Percentiles rank a stretch among this genome's conserved stretches.
phyloP scores from a whole-genome alignment of 2,329 filamentous ascomycete genomes.

The Colletotrichum euphorbiae region DNA sequence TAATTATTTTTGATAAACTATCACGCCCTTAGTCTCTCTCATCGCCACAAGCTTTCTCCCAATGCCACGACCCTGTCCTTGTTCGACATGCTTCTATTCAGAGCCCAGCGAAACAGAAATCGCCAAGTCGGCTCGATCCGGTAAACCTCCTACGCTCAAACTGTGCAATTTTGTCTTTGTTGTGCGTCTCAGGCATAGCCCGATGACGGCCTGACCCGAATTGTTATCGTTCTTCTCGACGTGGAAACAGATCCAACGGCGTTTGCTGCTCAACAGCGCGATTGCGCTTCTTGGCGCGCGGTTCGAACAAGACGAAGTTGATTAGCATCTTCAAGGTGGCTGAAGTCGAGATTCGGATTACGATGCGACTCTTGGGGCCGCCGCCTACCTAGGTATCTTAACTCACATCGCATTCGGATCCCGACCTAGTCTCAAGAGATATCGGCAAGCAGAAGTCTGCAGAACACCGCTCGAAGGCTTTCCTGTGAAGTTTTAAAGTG shows the following conservation, averaged over 20 bases:
- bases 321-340: neutral
- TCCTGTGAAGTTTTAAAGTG: neutral
- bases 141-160: neutral
- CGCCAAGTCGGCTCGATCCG: neutral
- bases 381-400: constrained; percentile 3
- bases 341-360: neutral
- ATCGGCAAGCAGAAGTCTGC: neutral
- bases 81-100: neutral
- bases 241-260: neutral
- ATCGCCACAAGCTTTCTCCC: constrained; percentile 30
- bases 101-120: constrained; percentile 12
- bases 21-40: neutral
- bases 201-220: neutral
- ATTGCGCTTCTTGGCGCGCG: too few relatives aligned
- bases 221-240: constrained; percentile 1
- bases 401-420: neutral
- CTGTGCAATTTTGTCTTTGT: neutral
- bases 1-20: too few relatives aligned
- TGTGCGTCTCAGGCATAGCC: too few relatives aligned
- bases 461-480: constrained; percentile 8
- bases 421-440: too few relatives aligned
- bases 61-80: constrained; percentile 7
- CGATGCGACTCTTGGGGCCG: constrained; percentile 31
- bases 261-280: too few relatives aligned
- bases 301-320: too few relatives aligned